Evolutionary conservation across 441 rosid species (phyloP), one percentile per base, ranked within the genome.

Genomic region (Arabidopsis lyrata): DNA sequence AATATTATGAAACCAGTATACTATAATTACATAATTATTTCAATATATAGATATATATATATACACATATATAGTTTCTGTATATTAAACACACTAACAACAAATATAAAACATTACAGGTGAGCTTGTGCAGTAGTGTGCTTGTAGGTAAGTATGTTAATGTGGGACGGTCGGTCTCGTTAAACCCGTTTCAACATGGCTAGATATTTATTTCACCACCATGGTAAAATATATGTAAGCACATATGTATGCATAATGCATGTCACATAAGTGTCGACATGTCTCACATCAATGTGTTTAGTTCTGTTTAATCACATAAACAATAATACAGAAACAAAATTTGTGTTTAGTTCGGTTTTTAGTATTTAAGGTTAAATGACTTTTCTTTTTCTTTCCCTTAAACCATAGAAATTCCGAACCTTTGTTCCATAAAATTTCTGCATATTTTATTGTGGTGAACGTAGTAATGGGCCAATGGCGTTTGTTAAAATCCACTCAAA

Each of bases 111-210:
- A 6, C 18, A 36, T 57, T 57, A 1, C 10, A 35, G 63, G 11
- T 6, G 9, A 58, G 31, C 41, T 69, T 36, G 73, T 47, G 49
- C 29, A 58, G 29, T 48, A 58, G 16, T 70, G 16, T 58, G 59
- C 36, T 47, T 14, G 48, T 59, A 47, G 74, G 49, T 69, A 69
- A 10, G 6, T 59, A 2, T 47, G 74, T 22, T 58, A 47, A 70
- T 47, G 66, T 38, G 48, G 74, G 34, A 7, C 41, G 66, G 75
- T 61, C 44, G 16, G 31, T 50, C 61, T 59, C 60, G 20, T 59
- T 39, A 49, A 14, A 48, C 66, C 66, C 61, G 77, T 66, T 65
- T 48, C 66, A 48, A 29, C 5, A 48, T 48, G 24, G 14, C 34
- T 56, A 14, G n/a, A 53, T 63, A n/a, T 64, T 64, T 63, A 63